Evolutionary conservation across 495 filamentous ascomycete species (phyloP), one percentile per base, ranked within the genome.

Genomic region (Bombardia bombarda): DNA sequence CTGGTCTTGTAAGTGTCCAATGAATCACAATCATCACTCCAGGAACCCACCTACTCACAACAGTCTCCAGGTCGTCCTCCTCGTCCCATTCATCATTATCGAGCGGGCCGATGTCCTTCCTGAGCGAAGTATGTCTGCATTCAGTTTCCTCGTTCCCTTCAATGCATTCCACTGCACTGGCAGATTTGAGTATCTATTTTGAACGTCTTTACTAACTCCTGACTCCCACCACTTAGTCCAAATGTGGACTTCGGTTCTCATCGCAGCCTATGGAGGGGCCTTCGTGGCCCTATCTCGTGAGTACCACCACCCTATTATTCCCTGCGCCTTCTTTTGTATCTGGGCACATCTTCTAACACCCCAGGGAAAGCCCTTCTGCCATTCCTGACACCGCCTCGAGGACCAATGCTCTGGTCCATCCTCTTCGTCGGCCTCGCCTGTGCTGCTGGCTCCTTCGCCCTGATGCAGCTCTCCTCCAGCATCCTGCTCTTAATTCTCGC

Each of bases 241-340:
- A 45, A 49, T 61, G 34, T 53, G 56, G 53, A 51, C 43, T 6
- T 53, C 58, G 3, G 45, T 61, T 13, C 46, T 59, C 19, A 35
- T 61, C 20, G 40, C 55, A 10, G 46, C 56, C 5, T 52, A 59
- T 43, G 58, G 56, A 16, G 58, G 55, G 14, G 53, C 56, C 8
- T 49, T 52, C 19, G 55, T 52, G 0, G 56, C 47, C 2, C 39
- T 50, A 18, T 59, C 55, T 30, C 56, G 57, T 61, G 35, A 42
- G 57, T 49, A 5, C 10, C 30, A 20, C 17, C 6, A n/a, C 17
- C 2, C 5, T 4, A 7, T 6, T 32, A 9, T 14, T 19, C 7
- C 28, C 13, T 32, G 4, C 10, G 17, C 8, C 18, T 38, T 38
- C 21, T 16, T 23, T 13, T n/a, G 20, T 16, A 35, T 17, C 5